These are phyloP conservation scores for Syncephalastrum contaminatum DNA, from an alignment of 371 early-diverging fungal species.

Conservation along the genomic window DNA sequence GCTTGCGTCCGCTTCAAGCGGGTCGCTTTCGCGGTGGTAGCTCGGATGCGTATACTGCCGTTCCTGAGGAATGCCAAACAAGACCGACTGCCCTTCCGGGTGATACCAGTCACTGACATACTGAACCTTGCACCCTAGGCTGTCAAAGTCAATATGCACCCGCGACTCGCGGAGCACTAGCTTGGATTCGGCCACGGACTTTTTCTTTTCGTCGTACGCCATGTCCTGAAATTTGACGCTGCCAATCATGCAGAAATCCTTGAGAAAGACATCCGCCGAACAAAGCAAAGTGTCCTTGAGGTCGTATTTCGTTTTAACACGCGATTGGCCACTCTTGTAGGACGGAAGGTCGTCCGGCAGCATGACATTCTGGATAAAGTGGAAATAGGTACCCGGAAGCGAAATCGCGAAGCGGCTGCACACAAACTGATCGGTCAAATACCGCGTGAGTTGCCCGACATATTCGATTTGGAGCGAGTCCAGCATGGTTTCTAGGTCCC, in stretches of 20 bases:
- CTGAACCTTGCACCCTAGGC: constrained; percentile 52
- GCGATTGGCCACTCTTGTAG: constrained; percentile 50
- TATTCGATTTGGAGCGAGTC: constrained; percentile 72
- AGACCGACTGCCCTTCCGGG: constrained; percentile 17
- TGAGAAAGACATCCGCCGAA: constrained; percentile 63
- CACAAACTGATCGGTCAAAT: constrained; percentile 52
- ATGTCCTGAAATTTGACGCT: constrained; percentile 61
- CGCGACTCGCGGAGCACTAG: constrained; percentile 59
- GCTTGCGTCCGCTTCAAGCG: constrained; percentile 34
- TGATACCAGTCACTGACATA: constrained; percentile 47
- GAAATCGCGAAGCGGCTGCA: constrained; percentile 57
- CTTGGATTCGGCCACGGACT: constrained; percentile 52
- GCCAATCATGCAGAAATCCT: constrained; percentile 55
- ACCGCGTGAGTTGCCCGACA: constrained; percentile 57
- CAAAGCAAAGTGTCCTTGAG: constrained; percentile 64
- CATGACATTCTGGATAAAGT: constrained; percentile 77
- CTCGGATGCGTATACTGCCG: constrained; percentile 35
- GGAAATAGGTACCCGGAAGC: constrained; percentile 64
- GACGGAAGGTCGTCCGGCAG: constrained; percentile 69
- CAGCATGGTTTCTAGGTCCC: constrained; percentile 69
- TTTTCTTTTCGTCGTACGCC: constrained; percentile 53
- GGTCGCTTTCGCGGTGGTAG: constrained; percentile 11
- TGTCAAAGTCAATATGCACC: constrained; percentile 55
- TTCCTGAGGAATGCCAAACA: constrained; percentile 65
- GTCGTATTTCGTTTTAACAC: constrained; percentile 63